Percentiles rank a stretch among this genome's conserved stretches.
Conservation (phyloP, 768 basidiomycete species). For the Lentinula detonsa region DNA sequence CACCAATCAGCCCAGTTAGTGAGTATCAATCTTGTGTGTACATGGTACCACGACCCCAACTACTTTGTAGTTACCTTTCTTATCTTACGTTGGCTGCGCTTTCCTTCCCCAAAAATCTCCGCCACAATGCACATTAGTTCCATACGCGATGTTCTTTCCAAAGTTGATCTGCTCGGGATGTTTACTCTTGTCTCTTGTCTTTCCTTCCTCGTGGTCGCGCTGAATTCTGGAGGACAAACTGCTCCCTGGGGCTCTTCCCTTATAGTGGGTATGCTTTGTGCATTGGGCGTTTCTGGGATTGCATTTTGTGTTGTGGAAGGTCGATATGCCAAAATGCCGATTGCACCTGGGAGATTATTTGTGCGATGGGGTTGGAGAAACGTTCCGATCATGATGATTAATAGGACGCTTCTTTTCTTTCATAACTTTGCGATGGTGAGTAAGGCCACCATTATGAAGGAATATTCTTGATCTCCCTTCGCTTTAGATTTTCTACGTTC, state of each 20-base stretch:
- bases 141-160: constrained; percentile 9
- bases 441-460: not conserved
- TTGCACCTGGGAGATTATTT: constrained; percentile 17
- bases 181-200: constrained; percentile 14
- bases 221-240: constrained; percentile 21
- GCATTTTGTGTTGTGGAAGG: constrained; percentile 16
- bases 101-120: constrained; percentile 8
- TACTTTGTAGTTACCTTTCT: constrained; percentile 15
- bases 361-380: constrained; percentile 21
- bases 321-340: constrained; percentile 13
- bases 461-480: not conserved
- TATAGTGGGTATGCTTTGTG: constrained; percentile 18
- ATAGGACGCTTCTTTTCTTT: constrained; percentile 18
- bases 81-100: constrained; percentile 13
- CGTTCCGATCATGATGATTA: constrained; percentile 17
- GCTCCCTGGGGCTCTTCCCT: constrained; percentile 18
- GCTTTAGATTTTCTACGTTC: constrained; percentile 18
- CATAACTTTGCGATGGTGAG: constrained; percentile 17
- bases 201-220: constrained; percentile 17
- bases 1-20: constrained; percentile 20
- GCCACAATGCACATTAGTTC: constrained; percentile 6
- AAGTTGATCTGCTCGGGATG: constrained; percentile 19
- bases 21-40: constrained; percentile 1
- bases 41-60: not conserved
- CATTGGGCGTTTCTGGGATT: constrained; percentile 14